Evolutionary conservation across 108 stramenopile genomes (phyloP).

Genomic region (Fistulifera solaris): DNA sequence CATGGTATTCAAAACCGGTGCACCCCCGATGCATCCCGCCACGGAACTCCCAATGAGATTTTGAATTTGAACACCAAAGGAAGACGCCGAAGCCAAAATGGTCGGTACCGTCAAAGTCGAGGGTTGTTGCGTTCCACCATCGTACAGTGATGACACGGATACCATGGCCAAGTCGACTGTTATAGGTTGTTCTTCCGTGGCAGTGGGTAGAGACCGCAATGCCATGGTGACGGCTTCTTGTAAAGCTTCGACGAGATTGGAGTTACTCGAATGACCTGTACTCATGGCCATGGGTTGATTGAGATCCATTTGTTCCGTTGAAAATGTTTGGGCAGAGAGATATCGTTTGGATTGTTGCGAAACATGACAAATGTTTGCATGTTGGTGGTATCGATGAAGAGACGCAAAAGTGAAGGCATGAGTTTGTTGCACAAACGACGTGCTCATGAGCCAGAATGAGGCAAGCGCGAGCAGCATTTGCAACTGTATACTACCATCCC

Average conservation of each 20-base stretch:
- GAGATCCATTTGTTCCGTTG: slow-evolving; percentile 41
- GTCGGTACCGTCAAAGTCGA: slow-evolving; percentile 30
- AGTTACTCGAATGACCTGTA: slow-evolving; percentile 52
- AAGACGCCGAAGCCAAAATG: slow-evolving; percentile 22
- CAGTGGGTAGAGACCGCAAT: slow-evolving; percentile 31
- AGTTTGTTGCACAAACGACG: neutral
- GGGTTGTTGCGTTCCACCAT: slow-evolving; percentile 32
- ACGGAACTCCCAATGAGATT: slow-evolving; percentile 60
- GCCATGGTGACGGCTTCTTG: slow-evolving; percentile 50
- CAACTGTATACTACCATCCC: too few species aligned
- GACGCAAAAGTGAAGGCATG: neutral
- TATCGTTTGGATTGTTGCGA: neutral
- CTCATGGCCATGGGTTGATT: slow-evolving; percentile 55
- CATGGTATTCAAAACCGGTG: slow-evolving; percentile 1
- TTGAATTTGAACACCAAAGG: slow-evolving; percentile 25
- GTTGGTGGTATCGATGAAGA: neutral
- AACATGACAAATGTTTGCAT: neutral
- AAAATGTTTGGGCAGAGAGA: neutral
- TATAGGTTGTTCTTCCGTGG: slow-evolving; percentile 1
- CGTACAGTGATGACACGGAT: slow-evolving; percentile 50
- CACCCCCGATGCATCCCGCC: slow-evolving; percentile 59
- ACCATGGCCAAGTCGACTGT: slow-evolving; percentile 57
- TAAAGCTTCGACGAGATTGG: slow-evolving; percentile 40
- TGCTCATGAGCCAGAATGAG: too few species aligned
- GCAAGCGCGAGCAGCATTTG: too few species aligned